Base-by-base conservation (phyloP, 371 early-diverging fungal genomes). In the Apophysomyces elegans region DNA sequence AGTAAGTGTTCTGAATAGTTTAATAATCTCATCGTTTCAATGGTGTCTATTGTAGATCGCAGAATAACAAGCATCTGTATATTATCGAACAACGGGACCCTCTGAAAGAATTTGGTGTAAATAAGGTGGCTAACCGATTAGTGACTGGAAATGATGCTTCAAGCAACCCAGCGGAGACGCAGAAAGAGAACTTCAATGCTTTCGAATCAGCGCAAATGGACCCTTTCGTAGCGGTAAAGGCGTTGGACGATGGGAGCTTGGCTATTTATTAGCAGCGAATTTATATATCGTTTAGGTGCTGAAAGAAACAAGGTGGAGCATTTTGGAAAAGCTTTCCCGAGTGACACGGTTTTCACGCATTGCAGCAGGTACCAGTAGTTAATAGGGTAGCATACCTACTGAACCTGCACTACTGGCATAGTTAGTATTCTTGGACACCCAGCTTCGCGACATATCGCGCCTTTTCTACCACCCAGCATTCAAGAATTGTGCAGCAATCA, bases 381-480 rank as follows among this genome's bases (percentile, higher is more conserved):
- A 14, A 12, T 59, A 59, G 56, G 35, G 18, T 21, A 38, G 36
- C n/a, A 14, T 43, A 47, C 43, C 8, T 43, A 14, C 3, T 54
- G n/a, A 37, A 4, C 21, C 36, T 26, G 45, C 37, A 11, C 54
- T 57, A 43, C 36, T n/a, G 50, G 39, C 5, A 63, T 79, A 73
- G 86, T 84, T 12, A 84, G 83, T 54, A 74, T 94, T 7, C 79
- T 94, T 36, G 93, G 91, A 16, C 91, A 90, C 62, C 95, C 95
- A 5, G 80, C 90, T 2, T 89, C 92, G 1, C 85, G 88, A 38
- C 93, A 92, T 6, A 76, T 95, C 14, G 73, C 92, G 5, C 93
- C 96, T 0, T 80, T 86, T 35, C 88, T 95, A 38, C 90, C 95
- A 26, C 81, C 89, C 41, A 72, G 81, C 41, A 59, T 91, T 1